Evolutionary conservation across 2,329 filamentous ascomycete species (phyloP), one percentile per base, ranked within the genome.

Genomic region (Exophiala aquamarina): DNA sequence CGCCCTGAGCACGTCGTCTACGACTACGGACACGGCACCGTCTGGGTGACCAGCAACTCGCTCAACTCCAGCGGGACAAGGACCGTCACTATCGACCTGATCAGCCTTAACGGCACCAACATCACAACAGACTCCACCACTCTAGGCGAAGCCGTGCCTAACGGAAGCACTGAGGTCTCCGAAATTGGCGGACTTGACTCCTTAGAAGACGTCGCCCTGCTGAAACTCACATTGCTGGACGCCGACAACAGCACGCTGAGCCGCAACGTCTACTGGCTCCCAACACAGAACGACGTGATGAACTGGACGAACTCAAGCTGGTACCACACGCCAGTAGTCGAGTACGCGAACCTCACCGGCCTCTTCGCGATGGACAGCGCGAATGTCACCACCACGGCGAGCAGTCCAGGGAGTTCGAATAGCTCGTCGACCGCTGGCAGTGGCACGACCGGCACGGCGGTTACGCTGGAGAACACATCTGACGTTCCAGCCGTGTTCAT

Each of bases 221-320:
- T 84, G 3, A 71, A 75, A 1, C 66, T 84, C 1, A 52, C 70
- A 0, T 68, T 84, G 1, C 59, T 57, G 1, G 66, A 75, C 21
- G 48, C 51, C 0, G 54, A 49, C 1, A 57, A 59, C 1, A 38
- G 44, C 1, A 54, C 66, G 1, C 54, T 83, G 2, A 81, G 76
- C 50, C 70, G 78, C 2, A 83, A 82, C 52, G 75, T 82, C 0
- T 84, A 84, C 66, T 84, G 81, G 79, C 54, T 84, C 1, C 58
- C 75, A 1, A 60, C 63, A 0, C 61, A 64, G 0, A 47, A 67
- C 0, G 81, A 84, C 55, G 61, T 59, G 1, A 61, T 84, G 4
- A 68, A 78, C 50, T 84, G 81, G 80, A 64, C 70, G 0, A 66
- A 72, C 1, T 81, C 80, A 3, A 75, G 71, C 1, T 85, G 80